Evolutionary conservation across 768 basidiomycete genomes (phyloP).

Genomic region (Hemileccinum impolitum): DNA sequence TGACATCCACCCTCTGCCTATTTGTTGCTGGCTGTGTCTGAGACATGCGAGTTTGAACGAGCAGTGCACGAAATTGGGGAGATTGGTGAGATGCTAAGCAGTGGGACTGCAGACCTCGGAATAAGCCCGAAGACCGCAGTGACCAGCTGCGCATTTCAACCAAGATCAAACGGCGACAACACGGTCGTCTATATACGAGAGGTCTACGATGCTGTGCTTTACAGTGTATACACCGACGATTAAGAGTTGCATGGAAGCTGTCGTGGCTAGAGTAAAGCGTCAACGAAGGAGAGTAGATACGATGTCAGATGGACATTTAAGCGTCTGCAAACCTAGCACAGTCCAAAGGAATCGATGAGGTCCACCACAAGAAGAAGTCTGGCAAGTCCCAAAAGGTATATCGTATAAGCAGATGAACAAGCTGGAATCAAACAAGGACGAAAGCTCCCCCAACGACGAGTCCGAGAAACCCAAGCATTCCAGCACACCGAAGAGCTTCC

Average conservation of each 20-base stretch:
- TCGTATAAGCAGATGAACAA: constrained; percentile 3
- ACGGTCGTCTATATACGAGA: background rate
- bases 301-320: constrained; percentile 19
- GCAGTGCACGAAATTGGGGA: background rate
- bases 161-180: background rate
- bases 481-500: constrained; percentile 42
- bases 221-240: constrained; percentile 22
- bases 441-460: constrained; percentile 49
- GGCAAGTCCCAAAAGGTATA: constrained; percentile 14
- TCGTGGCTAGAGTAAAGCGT: constrained; percentile 20
- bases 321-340: constrained; percentile 16
- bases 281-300: constrained; percentile 25
- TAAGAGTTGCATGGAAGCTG: constrained; percentile 14
- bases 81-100: background rate
- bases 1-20: constrained; percentile 44
- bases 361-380: constrained; percentile 12
- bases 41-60: constrained; percentile 13
- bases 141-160: background rate
- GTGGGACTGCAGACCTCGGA: background rate
- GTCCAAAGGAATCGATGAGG: constrained; percentile 17
- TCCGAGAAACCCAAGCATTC: constrained; percentile 43
- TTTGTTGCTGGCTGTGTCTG: constrained; percentile 32
- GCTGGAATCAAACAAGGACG: constrained; percentile 38
- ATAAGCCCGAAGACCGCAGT: background rate
- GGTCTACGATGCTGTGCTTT: constrained; percentile 22